Evolutionary conservation across 345 rosid genomes (phyloP).

Genomic region (Luvunga scandens): DNA sequence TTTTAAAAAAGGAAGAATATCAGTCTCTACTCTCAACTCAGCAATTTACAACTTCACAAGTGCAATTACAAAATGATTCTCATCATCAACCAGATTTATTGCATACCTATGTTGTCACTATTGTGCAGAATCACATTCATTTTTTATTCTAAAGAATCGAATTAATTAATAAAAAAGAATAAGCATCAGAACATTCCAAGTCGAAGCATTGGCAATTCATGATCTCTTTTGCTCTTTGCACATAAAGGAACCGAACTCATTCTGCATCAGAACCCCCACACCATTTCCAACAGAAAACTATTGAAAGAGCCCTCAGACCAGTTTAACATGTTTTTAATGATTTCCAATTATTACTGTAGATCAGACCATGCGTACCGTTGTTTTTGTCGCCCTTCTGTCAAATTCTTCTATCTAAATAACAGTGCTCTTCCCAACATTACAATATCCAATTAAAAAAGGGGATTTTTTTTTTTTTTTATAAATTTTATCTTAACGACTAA

Average conservation of each 20-base stretch:
- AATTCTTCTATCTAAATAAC: too few species aligned
- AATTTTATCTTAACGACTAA: not conserved
- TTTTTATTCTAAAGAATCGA: slow-evolving; percentile 7
- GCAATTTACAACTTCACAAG: not conserved
- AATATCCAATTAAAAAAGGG: not conserved
- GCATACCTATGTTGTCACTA: not conserved
- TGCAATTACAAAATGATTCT: slow-evolving; percentile 3
- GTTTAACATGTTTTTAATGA: too few species aligned
- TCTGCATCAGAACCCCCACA: too few species aligned
- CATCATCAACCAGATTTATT: not conserved
- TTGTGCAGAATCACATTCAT: slow-evolving; percentile 10
- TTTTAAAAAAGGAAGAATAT: too few species aligned
- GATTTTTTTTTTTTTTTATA: too few species aligned
- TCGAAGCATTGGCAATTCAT: not conserved
- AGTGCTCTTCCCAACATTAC: not conserved
- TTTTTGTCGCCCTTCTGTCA: too few species aligned
- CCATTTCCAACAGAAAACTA: too few species aligned
- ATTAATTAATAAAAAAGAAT: not conserved
- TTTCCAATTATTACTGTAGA: too few species aligned
- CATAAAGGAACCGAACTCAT: too few species aligned
- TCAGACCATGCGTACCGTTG: too few species aligned
- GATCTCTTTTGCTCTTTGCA: not conserved
- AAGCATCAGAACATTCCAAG: slow-evolving; percentile 3
- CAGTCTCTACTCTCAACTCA: too few species aligned
- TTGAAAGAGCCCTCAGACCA: not conserved